Conservation (phyloP, 2,329 filamentous ascomycete species). For the Diplocarpon rosae region DNA sequence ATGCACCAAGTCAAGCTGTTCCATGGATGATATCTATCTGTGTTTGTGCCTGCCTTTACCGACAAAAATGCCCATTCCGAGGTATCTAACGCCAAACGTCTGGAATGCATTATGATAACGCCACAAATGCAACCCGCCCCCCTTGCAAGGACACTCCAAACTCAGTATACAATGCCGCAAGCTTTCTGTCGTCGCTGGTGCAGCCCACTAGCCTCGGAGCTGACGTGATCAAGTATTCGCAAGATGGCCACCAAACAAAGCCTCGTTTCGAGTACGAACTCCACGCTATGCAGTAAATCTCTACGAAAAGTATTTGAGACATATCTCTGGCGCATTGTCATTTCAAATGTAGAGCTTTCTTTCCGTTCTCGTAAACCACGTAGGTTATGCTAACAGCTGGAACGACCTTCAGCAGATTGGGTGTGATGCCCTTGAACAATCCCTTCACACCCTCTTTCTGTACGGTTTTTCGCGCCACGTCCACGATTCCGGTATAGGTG, state of each 20-base stretch:
- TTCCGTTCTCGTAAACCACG: slow-evolving; percentile 85
- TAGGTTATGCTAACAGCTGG: slow-evolving; percentile 93
- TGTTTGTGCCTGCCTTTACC: background rate
- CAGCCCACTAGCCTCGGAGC: background rate
- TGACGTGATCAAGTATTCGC: too few relatives aligned
- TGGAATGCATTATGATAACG: background rate
- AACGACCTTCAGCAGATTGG: slow-evolving; percentile 91
- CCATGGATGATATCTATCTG: background rate
- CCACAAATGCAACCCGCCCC: background rate
- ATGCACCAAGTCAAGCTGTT: background rate
- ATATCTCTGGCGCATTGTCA: slow-evolving; percentile 1
- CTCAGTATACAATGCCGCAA: slow-evolving; percentile 1
- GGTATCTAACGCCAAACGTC: slow-evolving; percentile 12
- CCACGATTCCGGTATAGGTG: slow-evolving; percentile 83
- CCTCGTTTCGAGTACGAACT: too few relatives aligned
- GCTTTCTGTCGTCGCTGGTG: background rate
- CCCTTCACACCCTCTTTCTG: slow-evolving; percentile 73
- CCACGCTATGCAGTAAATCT: too few relatives aligned
- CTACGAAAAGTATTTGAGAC: too few relatives aligned
- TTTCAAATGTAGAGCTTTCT: slow-evolving; percentile 46
- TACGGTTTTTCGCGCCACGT: slow-evolving; percentile 77
- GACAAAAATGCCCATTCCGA: background rate
- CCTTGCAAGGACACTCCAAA: background rate
- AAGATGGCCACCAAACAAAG: too few relatives aligned
- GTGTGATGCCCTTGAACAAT: slow-evolving; percentile 88